A percentile compares a stretch with the other conserved stretches of the same genome.
Conservation (phyloP, 148 eudicot species). For the Cornus suecica region DNA sequence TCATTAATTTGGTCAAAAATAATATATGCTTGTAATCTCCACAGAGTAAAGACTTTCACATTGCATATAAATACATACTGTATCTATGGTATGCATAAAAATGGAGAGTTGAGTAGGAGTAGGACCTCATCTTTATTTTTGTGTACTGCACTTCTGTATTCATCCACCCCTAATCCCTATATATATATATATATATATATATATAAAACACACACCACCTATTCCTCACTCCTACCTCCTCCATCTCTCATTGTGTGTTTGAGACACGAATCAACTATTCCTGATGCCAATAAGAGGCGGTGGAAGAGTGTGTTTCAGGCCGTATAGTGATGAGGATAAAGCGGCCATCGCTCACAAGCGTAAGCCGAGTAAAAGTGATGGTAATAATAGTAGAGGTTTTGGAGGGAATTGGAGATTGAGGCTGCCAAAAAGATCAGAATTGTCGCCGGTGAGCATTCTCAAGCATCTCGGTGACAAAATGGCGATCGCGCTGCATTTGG, state of each 20-base stretch:
- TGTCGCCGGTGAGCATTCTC: conserved; percentile 17
- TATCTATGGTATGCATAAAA: background rate
- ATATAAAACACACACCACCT: background rate
- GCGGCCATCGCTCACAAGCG: conserved; percentile 9
- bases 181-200: too few relatives aligned
- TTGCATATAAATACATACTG: too few relatives aligned
- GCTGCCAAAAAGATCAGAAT: conserved; percentile 8
- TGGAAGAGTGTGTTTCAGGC: conserved; percentile 5
- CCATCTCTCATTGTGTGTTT: background rate
- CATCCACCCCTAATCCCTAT: too few relatives aligned
- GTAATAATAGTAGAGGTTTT: background rate
- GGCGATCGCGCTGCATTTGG: conserved; percentile 13
- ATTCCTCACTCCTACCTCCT: background rate
- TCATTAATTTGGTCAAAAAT: background rate
- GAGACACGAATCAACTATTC: background rate
- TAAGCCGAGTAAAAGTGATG: conserved; percentile 13
- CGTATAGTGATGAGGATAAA: background rate
- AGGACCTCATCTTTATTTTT: background rate
- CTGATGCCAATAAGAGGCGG: conserved; percentile 7
- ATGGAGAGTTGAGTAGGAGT: background rate
- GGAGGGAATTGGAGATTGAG: conserved; percentile 20
- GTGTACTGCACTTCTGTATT: background rate
- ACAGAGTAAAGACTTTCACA: background rate
- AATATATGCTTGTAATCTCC: background rate
- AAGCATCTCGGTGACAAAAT: conserved; percentile 18